Conservation (phyloP, 345 rosid genomes). For the Cardiospermum halicacabum region DNA sequence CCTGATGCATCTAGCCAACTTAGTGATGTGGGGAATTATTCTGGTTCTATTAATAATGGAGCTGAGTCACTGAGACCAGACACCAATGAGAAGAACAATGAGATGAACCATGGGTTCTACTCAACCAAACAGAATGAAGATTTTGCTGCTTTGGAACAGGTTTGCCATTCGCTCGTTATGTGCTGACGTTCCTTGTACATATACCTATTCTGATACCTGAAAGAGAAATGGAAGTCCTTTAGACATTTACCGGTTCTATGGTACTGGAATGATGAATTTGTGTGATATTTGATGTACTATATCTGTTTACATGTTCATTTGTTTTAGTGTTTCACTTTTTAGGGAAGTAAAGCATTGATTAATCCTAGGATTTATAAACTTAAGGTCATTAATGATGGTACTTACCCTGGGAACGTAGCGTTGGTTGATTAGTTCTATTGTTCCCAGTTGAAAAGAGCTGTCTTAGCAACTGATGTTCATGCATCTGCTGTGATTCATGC, state of each 20-base stretch:
- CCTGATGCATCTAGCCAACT: constrained; percentile 26
- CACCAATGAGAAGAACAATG: constrained; percentile 27
- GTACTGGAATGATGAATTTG: not conserved
- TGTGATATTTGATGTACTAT: not conserved
- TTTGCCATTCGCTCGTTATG: constrained; percentile 15
- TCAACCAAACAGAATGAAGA: constrained; percentile 69
- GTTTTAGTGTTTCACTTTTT: not conserved
- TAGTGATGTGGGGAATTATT: constrained; percentile 29
- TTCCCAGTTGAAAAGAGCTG: not conserved
- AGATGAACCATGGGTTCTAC: constrained; percentile 39
- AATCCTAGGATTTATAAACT: not conserved
- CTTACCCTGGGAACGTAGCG: not conserved
- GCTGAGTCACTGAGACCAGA: constrained; percentile 20
- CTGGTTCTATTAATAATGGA: constrained; percentile 32
- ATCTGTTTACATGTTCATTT: not conserved
- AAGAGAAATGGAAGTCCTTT: not conserved
- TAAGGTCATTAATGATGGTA: not conserved
- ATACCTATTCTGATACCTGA: not conserved
- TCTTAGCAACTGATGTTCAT: constrained; percentile 4
- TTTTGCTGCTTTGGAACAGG: constrained; percentile 95
- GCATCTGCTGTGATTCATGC: too few species aligned
- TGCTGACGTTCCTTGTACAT: not conserved
- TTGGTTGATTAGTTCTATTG: not conserved
- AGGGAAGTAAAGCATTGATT: not conserved
- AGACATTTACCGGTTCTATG: not conserved